A percentile compares a stretch with the other conserved stretches of the same genome.
phyloP scores from a whole-genome alignment of 1,284 basidiomycete genomes.

The Ustilago nuda region DNA sequence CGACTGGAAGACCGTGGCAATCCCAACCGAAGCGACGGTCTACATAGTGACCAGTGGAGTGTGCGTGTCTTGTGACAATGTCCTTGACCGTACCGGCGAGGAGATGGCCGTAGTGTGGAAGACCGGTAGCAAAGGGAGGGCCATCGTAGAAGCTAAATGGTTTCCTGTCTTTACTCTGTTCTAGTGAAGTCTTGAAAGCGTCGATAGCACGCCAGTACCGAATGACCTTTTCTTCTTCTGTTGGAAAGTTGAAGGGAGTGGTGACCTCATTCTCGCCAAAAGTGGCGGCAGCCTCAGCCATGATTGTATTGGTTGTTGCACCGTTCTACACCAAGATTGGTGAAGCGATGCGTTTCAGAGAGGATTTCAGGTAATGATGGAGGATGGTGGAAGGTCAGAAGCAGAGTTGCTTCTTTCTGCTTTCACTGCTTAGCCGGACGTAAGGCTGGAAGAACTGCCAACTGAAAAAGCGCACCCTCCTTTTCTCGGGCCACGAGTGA shows the following conservation, averaged over 20 bases:
- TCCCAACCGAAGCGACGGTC: constrained; percentile 98
- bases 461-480: neutral
- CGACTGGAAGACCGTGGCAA: constrained; percentile 97
- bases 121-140: constrained; percentile 95
- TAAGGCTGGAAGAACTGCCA: neutral
- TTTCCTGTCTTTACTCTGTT: constrained; percentile 88
- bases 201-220: constrained; percentile 95
- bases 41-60: constrained; percentile 93
- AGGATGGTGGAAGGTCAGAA: constrained; percentile 18
- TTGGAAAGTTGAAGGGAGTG: constrained; percentile 84
- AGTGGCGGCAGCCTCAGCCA: constrained; percentile 34
- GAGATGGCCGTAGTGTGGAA: constrained; percentile 88
- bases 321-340: constrained; percentile 2
- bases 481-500: constrained; percentile 1
- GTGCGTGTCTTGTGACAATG: constrained; percentile 94
- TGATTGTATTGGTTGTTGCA: constrained; percentile 18
- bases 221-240: constrained; percentile 92
- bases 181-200: constrained; percentile 93
- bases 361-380: constrained; percentile 21
- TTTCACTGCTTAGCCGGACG: constrained; percentile 9
- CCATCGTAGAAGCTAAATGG: constrained; percentile 97
- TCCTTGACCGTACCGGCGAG: constrained; percentile 89
- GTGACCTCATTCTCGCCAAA: constrained; percentile 65
- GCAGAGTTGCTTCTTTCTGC: neutral
- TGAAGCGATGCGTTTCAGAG: constrained; percentile 13